Evolutionary conservation across 1,139 yeast genomes (phyloP).

Genomic region (Zygosaccharomyces sapae): DNA sequence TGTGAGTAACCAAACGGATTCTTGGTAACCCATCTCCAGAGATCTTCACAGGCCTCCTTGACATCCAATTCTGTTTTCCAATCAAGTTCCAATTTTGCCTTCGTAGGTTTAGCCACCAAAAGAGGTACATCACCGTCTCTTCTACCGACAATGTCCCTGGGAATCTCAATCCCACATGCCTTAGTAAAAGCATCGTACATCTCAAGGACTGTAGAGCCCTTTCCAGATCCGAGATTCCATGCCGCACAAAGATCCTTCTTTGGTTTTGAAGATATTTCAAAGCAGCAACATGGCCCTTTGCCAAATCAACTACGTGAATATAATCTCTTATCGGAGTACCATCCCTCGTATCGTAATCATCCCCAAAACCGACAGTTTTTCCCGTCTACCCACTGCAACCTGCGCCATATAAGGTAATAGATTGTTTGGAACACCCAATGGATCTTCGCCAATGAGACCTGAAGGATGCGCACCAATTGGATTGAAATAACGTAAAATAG

Average conservation of each 20-base stretch:
- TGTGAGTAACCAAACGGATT: conserved; percentile 62
- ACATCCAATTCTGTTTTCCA: conserved; percentile 61
- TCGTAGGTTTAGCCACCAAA: conserved; percentile 64
- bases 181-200: conserved; percentile 62
- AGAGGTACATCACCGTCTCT: conserved; percentile 77
- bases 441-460: conserved; percentile 77
- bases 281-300: conserved; percentile 74
- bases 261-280: conserved; percentile 47
- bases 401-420: conserved; percentile 72
- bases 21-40: conserved; percentile 73
- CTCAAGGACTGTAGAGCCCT: conserved; percentile 73
- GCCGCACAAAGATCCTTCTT: conserved; percentile 57
- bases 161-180: conserved; percentile 64
- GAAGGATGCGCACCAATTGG: conserved; percentile 90
- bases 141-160: conserved; percentile 61
- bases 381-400: conserved; percentile 71
- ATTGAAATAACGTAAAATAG: conserved; percentile 70
- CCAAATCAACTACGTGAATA: conserved; percentile 76
- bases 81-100: conserved; percentile 61
- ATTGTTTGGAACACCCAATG: conserved; percentile 73
- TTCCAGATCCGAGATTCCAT: conserved; percentile 84
- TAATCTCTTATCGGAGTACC: conserved; percentile 84
- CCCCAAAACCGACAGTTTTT: conserved; percentile 63
- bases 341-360: conserved; percentile 65
- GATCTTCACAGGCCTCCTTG: conserved; percentile 64